Evolutionary conservation across 495 filamentous ascomycete genomes (phyloP), one percentile per base, ranked within the genome.

Genomic region (Trichoderma erinaceum): DNA sequence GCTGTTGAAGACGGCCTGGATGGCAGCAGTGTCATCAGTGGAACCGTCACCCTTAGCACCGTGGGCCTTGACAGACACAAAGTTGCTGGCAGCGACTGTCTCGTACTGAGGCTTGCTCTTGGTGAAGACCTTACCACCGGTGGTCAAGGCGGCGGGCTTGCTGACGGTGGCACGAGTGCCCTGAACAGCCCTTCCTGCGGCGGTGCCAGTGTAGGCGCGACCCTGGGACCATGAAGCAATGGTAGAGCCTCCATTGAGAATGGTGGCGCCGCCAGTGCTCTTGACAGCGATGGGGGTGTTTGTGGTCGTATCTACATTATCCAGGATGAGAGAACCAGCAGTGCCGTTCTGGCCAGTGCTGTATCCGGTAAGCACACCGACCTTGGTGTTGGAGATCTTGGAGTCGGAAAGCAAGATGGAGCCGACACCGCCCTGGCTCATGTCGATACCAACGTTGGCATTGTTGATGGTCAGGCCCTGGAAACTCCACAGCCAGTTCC

Each of bases 401-500:
- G 88, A 91, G 78, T 98, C 94, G 52, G 93, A 82, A 44, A 98
- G 78, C 64, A 97, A 77, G 27, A 97, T 85, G 0, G 92, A 93
- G 29, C 92, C 91, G 41, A 93, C 91, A 7, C 35, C 35, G 23
- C 85, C 87, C 77, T 91, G 90, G 73, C 90, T 85, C 86, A 97
- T 92, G 75, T 96, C 91, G 67, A 97, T 83, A 63, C 90, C 92
- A 69, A 94, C 79, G 13, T 81, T 78, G 78, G 92, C 93, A 78
- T 92, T 89, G 76, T 91, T 90, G 82, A 98, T 90, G 16, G 80
- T 84, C 58, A 97, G 72, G 23, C 86, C 90, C 75, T 96, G 92
- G 80, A 95, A 87, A 66, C 87, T 89, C 90, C 92, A 98, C 11
- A 89, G 86, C 94, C 92, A 96, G 78, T 93, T 90, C 93, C 92